These are phyloP conservation scores for Cladophialophora carrionii DNA, from an alignment of 2,329 filamentous ascomycete species.

Conservation along the genomic window DNA sequence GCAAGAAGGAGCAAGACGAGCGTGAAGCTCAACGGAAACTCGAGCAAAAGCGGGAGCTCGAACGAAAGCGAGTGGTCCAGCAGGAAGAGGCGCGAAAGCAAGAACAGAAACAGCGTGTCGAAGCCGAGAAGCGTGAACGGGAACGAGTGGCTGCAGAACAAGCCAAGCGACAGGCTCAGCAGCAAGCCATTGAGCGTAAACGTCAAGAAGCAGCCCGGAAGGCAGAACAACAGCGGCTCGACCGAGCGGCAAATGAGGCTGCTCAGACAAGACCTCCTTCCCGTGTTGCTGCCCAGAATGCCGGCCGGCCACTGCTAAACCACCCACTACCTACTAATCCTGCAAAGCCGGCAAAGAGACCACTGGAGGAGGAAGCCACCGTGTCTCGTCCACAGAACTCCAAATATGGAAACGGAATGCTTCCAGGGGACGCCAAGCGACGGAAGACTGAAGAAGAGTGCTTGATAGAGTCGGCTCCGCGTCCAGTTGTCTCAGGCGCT, in stretches of 20 bases:
- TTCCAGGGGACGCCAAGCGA: conserved; percentile 75
- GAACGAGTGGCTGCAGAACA: conserved; percentile 58
- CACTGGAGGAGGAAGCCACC: conserved; percentile 63
- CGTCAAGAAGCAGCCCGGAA: conserved; percentile 52
- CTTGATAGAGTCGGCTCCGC: conserved; percentile 62
- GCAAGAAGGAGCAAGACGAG: conserved; percentile 81
- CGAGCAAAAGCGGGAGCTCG: conserved; percentile 78
- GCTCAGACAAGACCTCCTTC: conserved; percentile 53
- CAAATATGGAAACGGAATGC: conserved; percentile 56
- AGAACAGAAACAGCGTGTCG: conserved; percentile 63
- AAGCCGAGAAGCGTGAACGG: conserved; percentile 53
- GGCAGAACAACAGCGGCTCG: conserved; percentile 48
- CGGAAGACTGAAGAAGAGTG: conserved; percentile 75
- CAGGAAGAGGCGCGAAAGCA: conserved; percentile 66
- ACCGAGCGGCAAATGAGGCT: conserved; percentile 42
- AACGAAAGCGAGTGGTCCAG: conserved; percentile 70
- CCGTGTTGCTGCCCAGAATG: conserved; percentile 54
- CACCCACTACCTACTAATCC: conserved; percentile 63
- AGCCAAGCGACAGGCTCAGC: conserved; percentile 66
- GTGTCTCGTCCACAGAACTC: conserved; percentile 48
- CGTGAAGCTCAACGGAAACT: conserved; percentile 76
- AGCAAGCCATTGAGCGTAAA: conserved; percentile 59
- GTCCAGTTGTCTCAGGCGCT: conserved; percentile 71
- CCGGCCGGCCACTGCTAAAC: conserved; percentile 61
- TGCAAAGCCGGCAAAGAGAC: conserved; percentile 75